phyloP scores from a whole-genome alignment of 352 stramenopile species.

The Phytopythium helicoides region DNA sequence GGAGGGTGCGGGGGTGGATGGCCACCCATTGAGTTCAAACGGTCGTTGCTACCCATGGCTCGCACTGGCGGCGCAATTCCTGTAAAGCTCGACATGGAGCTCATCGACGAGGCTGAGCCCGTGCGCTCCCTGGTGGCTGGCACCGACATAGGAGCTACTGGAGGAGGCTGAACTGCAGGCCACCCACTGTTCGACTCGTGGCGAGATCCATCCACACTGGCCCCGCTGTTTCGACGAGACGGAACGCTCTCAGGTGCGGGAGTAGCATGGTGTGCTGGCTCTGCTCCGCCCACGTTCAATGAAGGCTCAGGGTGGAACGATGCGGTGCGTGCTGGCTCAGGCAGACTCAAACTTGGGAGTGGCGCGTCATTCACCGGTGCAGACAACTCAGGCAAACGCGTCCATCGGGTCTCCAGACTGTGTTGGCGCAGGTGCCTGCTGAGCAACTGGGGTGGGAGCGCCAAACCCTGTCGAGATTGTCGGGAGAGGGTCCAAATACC shows the following conservation, averaged over 20 bases:
- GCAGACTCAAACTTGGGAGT: slow-evolving; percentile 23
- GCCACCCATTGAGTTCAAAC: slow-evolving; percentile 8
- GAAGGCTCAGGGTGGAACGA: slow-evolving; percentile 19
- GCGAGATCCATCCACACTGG: slow-evolving; percentile 2
- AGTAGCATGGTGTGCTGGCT: neutral
- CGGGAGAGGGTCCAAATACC: slow-evolving; percentile 35
- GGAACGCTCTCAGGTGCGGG: neutral
- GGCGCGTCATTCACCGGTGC: slow-evolving; percentile 27
- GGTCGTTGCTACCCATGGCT: slow-evolving; percentile 22
- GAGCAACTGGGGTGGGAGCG: slow-evolving; percentile 4
- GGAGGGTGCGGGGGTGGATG: slow-evolving; percentile 7
- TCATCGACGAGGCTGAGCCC: slow-evolving; percentile 39
- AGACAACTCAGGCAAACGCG: slow-evolving; percentile 49
- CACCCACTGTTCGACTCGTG: slow-evolving; percentile 4
- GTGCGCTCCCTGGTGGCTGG: slow-evolving; percentile 21
- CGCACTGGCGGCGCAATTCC: slow-evolving; percentile 17
- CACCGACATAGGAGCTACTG: neutral
- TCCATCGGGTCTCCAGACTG: slow-evolving; percentile 41
- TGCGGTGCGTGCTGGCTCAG: slow-evolving; percentile 15
- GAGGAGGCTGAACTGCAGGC: slow-evolving; percentile 1
- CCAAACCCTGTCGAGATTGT: slow-evolving; percentile 4
- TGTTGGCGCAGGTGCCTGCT: slow-evolving; percentile 13
- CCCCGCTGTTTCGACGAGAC: slow-evolving; percentile 1
- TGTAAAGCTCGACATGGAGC: slow-evolving; percentile 39
- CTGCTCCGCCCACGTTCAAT: neutral